Conservation (phyloP, 2,329 filamentous ascomycete genomes). For the Phaeoacremonium minimum region DNA sequence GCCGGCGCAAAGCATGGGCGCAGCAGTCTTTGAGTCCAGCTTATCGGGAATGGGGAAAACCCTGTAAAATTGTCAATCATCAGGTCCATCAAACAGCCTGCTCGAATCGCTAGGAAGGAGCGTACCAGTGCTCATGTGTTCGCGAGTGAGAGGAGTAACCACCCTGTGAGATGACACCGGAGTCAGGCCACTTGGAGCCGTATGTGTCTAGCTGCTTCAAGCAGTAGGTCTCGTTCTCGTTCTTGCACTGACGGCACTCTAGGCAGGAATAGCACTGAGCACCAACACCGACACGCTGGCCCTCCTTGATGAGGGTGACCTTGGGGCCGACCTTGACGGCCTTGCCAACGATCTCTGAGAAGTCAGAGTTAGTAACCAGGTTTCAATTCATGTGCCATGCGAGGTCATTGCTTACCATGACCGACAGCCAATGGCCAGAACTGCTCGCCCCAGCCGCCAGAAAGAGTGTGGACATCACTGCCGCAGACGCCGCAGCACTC, state of each 20-base stretch:
- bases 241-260: conserved; percentile 60
- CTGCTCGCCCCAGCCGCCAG: conserved; percentile 62
- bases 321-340: conserved; percentile 64
- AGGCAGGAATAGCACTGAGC: conserved; percentile 63
- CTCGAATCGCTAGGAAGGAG: too few species aligned
- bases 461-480: conserved; percentile 68
- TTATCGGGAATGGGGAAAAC: conserved; percentile 72
- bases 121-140: conserved; percentile 75
- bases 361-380: background rate
- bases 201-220: conserved; percentile 57
- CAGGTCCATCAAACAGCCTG: too few species aligned
- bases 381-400: background rate
- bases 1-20: conserved; percentile 81
- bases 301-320: conserved; percentile 55
- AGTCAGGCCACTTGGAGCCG: conserved; percentile 45
- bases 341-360: conserved; percentile 62
- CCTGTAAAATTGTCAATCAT: too few species aligned
- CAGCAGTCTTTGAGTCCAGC: conserved; percentile 57
- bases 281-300: conserved; percentile 65
- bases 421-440: conserved; percentile 63
- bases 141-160: conserved; percentile 37
- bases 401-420: too few species aligned
- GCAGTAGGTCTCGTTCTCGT: conserved; percentile 67
- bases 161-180: conserved; percentile 56
- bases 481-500: conserved; percentile 75